These are phyloP conservation scores for Fusarium fracticaudum DNA, from an alignment of 2,329 filamentous ascomycete species.

Conservation along the genomic window DNA sequence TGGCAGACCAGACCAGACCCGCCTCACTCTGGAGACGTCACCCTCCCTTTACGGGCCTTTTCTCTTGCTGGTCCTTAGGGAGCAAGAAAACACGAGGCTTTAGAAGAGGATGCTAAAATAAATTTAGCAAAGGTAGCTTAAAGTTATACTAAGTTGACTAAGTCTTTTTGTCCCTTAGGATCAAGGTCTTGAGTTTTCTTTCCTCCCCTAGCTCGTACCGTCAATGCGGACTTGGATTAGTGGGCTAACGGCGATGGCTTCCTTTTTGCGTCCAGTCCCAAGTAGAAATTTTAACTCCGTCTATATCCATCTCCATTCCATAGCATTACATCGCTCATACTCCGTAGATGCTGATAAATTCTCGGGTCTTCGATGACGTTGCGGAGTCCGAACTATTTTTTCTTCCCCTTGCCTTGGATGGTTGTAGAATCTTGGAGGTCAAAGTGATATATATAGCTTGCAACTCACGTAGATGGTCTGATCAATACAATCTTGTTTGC, in stretches of 20 bases:
- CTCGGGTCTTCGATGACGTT: conserved; percentile 22
- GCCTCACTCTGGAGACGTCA: conserved; percentile 10
- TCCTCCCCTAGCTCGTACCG: too few relatives aligned
- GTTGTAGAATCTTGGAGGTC: neutral
- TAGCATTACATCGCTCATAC: neutral
- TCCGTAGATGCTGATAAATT: conserved; percentile 25
- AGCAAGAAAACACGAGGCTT: too few relatives aligned
- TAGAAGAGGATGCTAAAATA: too few relatives aligned
- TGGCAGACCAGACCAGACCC: conserved; percentile 10
- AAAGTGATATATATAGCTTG: conserved; percentile 1
- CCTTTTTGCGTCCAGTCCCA: conserved; percentile 3
- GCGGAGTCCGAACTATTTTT: neutral
- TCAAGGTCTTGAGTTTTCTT: too few relatives aligned
- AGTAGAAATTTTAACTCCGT: conserved; percentile 6
- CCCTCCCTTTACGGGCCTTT: neutral
- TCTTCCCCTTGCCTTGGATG: neutral
- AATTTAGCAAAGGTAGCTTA: too few relatives aligned
- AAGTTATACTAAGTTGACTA: too few relatives aligned
- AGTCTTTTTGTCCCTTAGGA: too few relatives aligned
- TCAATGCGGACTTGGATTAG: neutral
- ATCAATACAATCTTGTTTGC: neutral
- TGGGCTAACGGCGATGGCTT: conserved; percentile 28
- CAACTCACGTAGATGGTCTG: neutral
- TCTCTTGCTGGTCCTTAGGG: too few relatives aligned
- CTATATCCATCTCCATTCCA: conserved; percentile 13